Evolutionary conservation across 495 filamentous ascomycete species (phyloP).

Genomic region (Tetracladium setigerum): DNA sequence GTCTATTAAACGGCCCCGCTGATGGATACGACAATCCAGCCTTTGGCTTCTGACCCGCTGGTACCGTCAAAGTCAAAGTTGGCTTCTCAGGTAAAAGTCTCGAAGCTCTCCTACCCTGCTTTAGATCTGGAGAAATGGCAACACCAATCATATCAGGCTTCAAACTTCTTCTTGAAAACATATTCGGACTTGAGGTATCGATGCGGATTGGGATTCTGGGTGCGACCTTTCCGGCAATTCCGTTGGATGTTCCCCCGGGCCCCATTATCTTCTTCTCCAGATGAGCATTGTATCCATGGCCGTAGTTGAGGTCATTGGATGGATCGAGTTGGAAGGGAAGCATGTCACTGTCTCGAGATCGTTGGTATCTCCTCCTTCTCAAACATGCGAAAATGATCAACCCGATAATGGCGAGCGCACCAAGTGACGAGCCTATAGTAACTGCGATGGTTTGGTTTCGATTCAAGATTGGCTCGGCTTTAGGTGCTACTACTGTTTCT

Average conservation of each 20-base stretch:
- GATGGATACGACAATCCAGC: conserved; percentile 8
- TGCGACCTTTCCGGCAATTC: conserved; percentile 25
- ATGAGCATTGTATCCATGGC: conserved; percentile 8
- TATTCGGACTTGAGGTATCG: conserved; percentile 19
- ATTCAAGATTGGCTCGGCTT: conserved; percentile 11
- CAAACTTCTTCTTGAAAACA: conserved; percentile 23
- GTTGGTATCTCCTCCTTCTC: conserved; percentile 25
- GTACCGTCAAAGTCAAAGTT: conserved; percentile 13
- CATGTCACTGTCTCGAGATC: conserved; percentile 31
- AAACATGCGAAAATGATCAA: conserved; percentile 33
- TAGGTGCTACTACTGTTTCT: conserved; percentile 12
- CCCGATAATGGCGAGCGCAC: conserved; percentile 29
- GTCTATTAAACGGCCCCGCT: background rate
- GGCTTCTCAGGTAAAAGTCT: conserved; percentile 25
- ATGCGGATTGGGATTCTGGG: conserved; percentile 24
- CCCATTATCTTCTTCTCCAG: background rate
- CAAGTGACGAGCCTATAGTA: conserved; percentile 32
- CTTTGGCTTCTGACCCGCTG: conserved; percentile 5
- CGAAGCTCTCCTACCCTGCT: background rate
- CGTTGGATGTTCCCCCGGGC: conserved; percentile 13
- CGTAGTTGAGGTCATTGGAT: conserved; percentile 12
- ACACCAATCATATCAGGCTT: conserved; percentile 31
- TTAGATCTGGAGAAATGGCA: conserved; percentile 30
- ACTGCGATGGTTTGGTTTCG: conserved; percentile 39
- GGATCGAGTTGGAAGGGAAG: conserved; percentile 29